Base-by-base conservation (phyloP, 768 basidiomycete genomes). In the Leccinum rimulosum region DNA sequence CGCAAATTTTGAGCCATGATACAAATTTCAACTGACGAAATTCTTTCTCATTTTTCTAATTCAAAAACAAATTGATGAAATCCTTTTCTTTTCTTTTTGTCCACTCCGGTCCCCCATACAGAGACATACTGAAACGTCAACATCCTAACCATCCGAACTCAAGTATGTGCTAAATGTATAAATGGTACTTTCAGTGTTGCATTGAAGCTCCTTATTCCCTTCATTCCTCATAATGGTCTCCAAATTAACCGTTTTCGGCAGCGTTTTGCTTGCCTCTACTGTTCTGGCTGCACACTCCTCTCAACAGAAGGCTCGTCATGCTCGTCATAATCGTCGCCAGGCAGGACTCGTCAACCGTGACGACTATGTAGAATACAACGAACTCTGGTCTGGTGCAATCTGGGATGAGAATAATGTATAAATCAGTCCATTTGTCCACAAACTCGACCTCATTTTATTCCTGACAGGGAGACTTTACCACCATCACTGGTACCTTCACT, bases 361-460 rank as follows among this genome's bases (percentile, higher is more conserved):
- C 17, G 55, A 55, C 5, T 12, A 52, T 33, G 38, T 59, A 30
- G 30, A 54, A 33, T 70, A 70, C 55, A 59, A 56, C 36, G n/a
- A 27, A 22, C 59, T 52, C 35, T 69, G 69, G 64, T 56, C 66
- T 52, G 68, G 66, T 54, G 69, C 60, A 54, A 31, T 61, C 33
- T 58, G 36, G 66, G 49, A 3, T 0, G 33, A 58, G 60, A 22
- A 12, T 40, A 15, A 22, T 6, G 68, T 68, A 53, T 14, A 54
- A 64, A 30, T 28, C n/a, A 22, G 43, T 45, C 22, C 25, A 49
- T 49, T 22, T 17, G 22, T n/a, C 3, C 31, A 12, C 38, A 12
- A 33, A 51, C 17, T 11, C 7, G 28, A 45, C 27, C 54, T 55
- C 33, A 62, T 33, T 49, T 12, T 28, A 47, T 40, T 33, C 9